phyloP scores from a whole-genome alignment of 768 basidiomycete species.

The Pilatotrama ljubarskyi region DNA sequence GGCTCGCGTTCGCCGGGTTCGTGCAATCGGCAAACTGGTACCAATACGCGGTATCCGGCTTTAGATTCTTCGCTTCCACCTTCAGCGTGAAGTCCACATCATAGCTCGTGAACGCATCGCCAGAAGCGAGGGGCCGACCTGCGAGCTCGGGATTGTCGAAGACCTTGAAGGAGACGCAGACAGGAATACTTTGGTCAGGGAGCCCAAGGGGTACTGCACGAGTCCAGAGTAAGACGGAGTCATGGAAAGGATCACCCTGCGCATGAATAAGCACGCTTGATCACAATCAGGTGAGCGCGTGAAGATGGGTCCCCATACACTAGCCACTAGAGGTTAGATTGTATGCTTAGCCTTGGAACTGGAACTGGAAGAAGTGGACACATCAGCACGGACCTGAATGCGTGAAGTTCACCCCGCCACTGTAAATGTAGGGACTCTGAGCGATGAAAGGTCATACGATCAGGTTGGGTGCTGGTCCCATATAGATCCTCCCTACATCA shows the following conservation, averaged over 20 bases:
- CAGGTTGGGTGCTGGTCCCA: background rate
- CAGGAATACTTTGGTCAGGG: constrained; percentile 47
- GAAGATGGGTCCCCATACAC: no score
- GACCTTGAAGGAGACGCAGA: constrained; percentile 51
- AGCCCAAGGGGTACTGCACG: constrained; percentile 46
- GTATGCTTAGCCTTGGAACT: constrained; percentile 48
- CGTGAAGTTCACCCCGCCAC: constrained; percentile 52
- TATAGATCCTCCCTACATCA: constrained; percentile 37
- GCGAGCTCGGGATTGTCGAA: constrained; percentile 38
- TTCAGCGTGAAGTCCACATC: constrained; percentile 65
- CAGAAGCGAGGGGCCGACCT: constrained; percentile 40
- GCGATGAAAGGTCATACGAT: background rate
- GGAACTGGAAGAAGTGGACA: background rate
- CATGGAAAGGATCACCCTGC: constrained; percentile 56
- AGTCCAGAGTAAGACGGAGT: constrained; percentile 60
- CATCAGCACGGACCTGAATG: constrained; percentile 38
- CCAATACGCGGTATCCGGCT: constrained; percentile 55
- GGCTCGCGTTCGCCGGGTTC: constrained; percentile 42
- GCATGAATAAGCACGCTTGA: no score
- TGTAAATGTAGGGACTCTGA: constrained; percentile 48
- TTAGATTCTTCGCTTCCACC: constrained; percentile 52
- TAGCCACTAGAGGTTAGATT: background rate
- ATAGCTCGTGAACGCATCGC: constrained; percentile 53
- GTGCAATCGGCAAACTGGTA: constrained; percentile 58
- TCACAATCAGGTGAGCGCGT: no score